Evolutionary conservation across 2,329 filamentous ascomycete species (phyloP).

Genomic region (Xylaria sp.): DNA sequence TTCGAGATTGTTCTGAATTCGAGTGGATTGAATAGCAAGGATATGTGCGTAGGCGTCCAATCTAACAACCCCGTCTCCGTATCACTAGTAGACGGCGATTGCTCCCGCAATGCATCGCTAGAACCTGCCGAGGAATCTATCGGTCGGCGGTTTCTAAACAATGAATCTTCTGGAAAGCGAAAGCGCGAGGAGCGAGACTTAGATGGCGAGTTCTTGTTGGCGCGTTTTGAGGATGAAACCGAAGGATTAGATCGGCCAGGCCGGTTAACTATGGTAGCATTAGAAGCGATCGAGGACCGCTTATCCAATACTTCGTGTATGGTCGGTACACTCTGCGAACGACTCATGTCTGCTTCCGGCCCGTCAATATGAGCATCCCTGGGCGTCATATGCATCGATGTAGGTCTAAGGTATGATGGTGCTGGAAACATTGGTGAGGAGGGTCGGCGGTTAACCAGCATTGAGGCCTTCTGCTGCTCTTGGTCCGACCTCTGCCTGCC

Average conservation of each 20-base stretch:
- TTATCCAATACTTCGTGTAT: slow-evolving; percentile 39
- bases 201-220: slow-evolving; percentile 20
- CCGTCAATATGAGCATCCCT: slow-evolving; percentile 62
- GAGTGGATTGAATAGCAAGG: slow-evolving; percentile 46
- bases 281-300: slow-evolving; percentile 44
- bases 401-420: slow-evolving; percentile 64
- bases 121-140: slow-evolving; percentile 18
- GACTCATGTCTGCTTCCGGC: slow-evolving; percentile 38
- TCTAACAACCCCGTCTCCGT: slow-evolving; percentile 40
- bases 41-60: slow-evolving; percentile 48
- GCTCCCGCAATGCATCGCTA: slow-evolving; percentile 10
- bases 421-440: slow-evolving; percentile 46
- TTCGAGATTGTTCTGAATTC: slow-evolving; percentile 41
- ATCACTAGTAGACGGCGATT: slow-evolving; percentile 12
- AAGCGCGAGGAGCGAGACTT: slow-evolving; percentile 40
- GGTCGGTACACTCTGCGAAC: slow-evolving; percentile 45
- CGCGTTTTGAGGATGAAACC: slow-evolving; percentile 26
- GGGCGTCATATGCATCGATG: slow-evolving; percentile 65
- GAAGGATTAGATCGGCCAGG: slow-evolving; percentile 33
- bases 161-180: slow-evolving; percentile 47
- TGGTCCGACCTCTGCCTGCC: slow-evolving; percentile 44
- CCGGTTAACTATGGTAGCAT: slow-evolving; percentile 37
- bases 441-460: slow-evolving; percentile 27
- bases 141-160: slow-evolving; percentile 38
- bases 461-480: slow-evolving; percentile 37